Evolutionary conservation across 2,329 filamentous ascomycete species (phyloP).

Genomic region (Fusarium sp.): DNA sequence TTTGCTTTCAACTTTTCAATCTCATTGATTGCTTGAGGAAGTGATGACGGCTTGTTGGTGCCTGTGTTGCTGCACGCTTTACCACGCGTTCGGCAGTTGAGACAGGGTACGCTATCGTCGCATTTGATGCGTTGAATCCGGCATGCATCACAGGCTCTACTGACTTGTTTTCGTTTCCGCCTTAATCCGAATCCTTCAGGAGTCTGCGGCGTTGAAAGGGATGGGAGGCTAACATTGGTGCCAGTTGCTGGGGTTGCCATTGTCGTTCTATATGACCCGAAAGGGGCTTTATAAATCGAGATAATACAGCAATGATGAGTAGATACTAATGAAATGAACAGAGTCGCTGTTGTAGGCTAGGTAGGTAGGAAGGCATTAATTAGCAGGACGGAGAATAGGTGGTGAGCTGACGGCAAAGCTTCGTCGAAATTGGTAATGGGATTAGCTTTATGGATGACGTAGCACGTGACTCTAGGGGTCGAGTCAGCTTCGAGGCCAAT

Average conservation of each 20-base stretch:
- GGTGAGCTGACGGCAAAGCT: neutral
- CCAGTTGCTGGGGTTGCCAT: neutral
- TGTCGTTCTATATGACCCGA: neutral
- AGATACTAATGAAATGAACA: neutral
- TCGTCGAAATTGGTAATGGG: neutral
- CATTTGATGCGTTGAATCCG: constrained; percentile 29
- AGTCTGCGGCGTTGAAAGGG: neutral
- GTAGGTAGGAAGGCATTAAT: too few species aligned
- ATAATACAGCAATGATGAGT: neutral
- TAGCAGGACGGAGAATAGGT: neutral
- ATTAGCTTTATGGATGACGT: neutral
- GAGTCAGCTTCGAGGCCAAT: neutral
- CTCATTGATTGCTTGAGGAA: neutral
- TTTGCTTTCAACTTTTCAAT: neutral
- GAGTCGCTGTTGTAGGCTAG: neutral
- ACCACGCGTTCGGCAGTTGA: constrained; percentile 17
- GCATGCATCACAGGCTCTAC: constrained; percentile 26
- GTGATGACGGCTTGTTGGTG: neutral
- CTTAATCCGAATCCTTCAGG: constrained; percentile 1
- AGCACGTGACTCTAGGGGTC: neutral
- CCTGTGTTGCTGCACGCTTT: neutral
- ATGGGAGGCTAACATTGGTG: neutral
- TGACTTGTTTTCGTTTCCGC: constrained; percentile 31
- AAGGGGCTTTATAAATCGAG: neutral
- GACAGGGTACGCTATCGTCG: constrained; percentile 16